Evolutionary conservation across 257 asterid genomes (phyloP).

Genomic region (Jasminum sambac): DNA sequence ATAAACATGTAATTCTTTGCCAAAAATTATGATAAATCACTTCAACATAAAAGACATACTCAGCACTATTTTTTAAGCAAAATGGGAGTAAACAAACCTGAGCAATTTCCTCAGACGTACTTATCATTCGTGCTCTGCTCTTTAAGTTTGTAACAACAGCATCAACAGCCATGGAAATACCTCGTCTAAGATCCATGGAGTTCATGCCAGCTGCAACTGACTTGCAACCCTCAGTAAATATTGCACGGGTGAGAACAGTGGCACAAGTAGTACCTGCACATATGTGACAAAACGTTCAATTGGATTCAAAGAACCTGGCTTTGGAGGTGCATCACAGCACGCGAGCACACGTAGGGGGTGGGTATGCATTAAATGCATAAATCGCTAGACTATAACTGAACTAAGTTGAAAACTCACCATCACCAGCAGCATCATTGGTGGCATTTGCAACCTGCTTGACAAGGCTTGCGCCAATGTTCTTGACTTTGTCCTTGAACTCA

Average conservation of each 20-base stretch:
- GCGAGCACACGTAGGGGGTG: too few species aligned
- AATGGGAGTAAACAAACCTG: conserved; percentile 36
- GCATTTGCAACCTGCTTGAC: conserved; percentile 62
- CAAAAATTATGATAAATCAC: neutral
- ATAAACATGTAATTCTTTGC: too few species aligned
- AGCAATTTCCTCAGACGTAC: conserved; percentile 61
- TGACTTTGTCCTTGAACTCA: conserved; percentile 50
- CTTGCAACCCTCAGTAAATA: conserved; percentile 60
- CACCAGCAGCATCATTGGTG: conserved; percentile 64
- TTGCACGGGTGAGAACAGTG: conserved; percentile 52
- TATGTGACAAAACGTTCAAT: neutral
- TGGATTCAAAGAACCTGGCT: neutral
- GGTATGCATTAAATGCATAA: neutral
- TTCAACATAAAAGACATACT: neutral
- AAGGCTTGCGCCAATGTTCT: conserved; percentile 60
- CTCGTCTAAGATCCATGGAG: conserved; percentile 67
- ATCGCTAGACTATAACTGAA: neutral
- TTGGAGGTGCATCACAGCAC: neutral
- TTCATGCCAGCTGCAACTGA: conserved; percentile 74
- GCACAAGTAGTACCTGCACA: conserved; percentile 62
- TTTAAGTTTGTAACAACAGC: conserved; percentile 48
- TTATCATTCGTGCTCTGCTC: conserved; percentile 57
- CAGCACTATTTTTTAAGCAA: neutral
- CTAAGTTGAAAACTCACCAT: conserved; percentile 30
- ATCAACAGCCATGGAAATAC: conserved; percentile 62